These are phyloP conservation scores for Chlorophyllum brunneum DNA, from an alignment of 768 basidiomycete genomes.

Conservation along the genomic window DNA sequence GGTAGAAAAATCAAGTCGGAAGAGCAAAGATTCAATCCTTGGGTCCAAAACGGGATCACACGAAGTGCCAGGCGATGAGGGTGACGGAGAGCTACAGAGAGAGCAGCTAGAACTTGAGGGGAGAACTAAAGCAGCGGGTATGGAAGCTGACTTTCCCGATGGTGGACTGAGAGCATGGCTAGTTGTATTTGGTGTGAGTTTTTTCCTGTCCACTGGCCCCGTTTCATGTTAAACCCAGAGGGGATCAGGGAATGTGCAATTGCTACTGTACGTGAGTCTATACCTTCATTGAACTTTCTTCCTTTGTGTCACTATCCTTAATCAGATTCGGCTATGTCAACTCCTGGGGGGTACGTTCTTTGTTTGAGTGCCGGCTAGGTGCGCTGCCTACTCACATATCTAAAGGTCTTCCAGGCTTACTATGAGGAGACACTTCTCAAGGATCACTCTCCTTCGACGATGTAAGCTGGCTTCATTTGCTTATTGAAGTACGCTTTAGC, in stretches of 20 bases:
- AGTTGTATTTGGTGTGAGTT: slow-evolving; percentile 37
- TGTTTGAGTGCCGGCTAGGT: slow-evolving; percentile 43
- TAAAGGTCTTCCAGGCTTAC: slow-evolving; percentile 6
- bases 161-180: slow-evolving; percentile 43
- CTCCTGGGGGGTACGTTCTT: slow-evolving; percentile 61
- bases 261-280: slow-evolving; percentile 42
- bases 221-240: not conserved
- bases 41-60: slow-evolving; percentile 29
- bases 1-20: not conserved
- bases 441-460: slow-evolving; percentile 41
- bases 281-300: not conserved
- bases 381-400: slow-evolving; percentile 21
- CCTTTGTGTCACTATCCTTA: slow-evolving; percentile 12
- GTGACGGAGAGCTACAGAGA: not conserved
- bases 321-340: slow-evolving; percentile 65
- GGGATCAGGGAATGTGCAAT: slow-evolving; percentile 38
- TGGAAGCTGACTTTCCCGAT: slow-evolving; percentile 34
- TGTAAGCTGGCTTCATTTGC: slow-evolving; percentile 28
- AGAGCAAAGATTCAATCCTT: not conserved
- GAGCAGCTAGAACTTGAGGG: not conserved
- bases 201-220: slow-evolving; percentile 6
- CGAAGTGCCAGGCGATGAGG: slow-evolving; percentile 22
- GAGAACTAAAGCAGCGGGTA: not conserved
- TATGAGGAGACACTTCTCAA: slow-evolving; percentile 4
- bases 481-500: not conserved